Evolutionary conservation across 2,329 filamentous ascomycete species (phyloP).

Genomic region (Penicillium sp.): DNA sequence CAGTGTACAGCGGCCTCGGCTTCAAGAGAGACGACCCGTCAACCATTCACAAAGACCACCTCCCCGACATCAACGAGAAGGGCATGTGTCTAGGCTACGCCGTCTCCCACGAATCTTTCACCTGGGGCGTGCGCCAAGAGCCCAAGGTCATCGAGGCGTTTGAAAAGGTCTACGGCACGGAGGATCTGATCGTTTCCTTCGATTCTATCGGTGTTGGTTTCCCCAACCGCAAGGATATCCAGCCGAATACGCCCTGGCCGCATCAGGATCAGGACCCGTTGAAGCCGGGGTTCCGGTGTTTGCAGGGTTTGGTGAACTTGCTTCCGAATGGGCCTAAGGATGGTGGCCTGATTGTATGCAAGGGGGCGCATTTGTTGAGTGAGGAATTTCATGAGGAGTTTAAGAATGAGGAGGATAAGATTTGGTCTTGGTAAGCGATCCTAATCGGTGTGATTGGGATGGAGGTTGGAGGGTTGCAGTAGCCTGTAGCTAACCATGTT

Average conservation of each 20-base stretch:
- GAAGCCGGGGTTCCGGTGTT: constrained; percentile 52
- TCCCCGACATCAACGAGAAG: constrained; percentile 49
- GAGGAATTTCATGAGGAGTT: constrained; percentile 34
- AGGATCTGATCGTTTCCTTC: constrained; percentile 55
- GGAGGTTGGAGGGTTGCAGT: neutral
- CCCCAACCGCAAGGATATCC: constrained; percentile 32
- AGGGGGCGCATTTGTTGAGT: constrained; percentile 32
- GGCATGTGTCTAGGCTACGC: constrained; percentile 53
- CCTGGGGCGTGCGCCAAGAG: constrained; percentile 51
- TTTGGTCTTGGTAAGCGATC: constrained; percentile 25
- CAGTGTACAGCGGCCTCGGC: constrained; percentile 31
- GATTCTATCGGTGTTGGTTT: constrained; percentile 52
- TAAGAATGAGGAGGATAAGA: constrained; percentile 27
- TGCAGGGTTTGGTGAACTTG: constrained; percentile 26
- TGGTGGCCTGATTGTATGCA: constrained; percentile 39
- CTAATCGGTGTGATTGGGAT: neutral
- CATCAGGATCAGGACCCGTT: constrained; percentile 51
- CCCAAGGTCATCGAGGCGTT: constrained; percentile 51
- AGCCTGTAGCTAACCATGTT: neutral
- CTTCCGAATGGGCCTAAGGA: constrained; percentile 15
- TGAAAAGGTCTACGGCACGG: constrained; percentile 49
- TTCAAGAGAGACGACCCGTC: constrained; percentile 38
- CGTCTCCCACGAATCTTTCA: constrained; percentile 52
- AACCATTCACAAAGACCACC: constrained; percentile 36
- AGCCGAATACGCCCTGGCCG: constrained; percentile 48